Conservation (phyloP, 306 rosid species). For the Quercus rubra region DNA sequence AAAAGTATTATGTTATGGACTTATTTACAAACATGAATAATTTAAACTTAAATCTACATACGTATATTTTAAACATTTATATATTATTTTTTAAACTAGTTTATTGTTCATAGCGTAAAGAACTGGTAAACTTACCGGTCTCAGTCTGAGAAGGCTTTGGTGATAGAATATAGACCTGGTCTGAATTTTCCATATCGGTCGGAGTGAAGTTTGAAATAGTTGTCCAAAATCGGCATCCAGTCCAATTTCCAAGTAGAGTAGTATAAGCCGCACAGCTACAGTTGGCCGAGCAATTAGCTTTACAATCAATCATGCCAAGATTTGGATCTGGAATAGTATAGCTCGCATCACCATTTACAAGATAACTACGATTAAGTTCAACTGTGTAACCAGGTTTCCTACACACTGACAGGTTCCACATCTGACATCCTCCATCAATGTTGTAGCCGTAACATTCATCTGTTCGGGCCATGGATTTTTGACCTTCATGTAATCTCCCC, state of each 20-base stretch:
- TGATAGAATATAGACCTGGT: too few species aligned
- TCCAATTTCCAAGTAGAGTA: neutral
- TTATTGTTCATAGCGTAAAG: too few species aligned
- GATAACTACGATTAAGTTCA: neutral
- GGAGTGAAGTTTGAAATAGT: neutral
- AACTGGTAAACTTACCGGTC: too few species aligned
- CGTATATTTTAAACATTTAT: too few species aligned
- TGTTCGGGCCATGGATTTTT: neutral
- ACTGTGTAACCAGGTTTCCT: slow-evolving; percentile 5
- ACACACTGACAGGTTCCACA: slow-evolving; percentile 2
- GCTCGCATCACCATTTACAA: neutral
- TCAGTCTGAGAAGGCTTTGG: too few species aligned
- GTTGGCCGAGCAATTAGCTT: slow-evolving; percentile 6
- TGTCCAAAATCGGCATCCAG: neutral
- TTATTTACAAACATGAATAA: too few species aligned
- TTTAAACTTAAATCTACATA: too few species aligned
- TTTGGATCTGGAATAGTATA: too few species aligned
- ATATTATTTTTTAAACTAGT: too few species aligned
- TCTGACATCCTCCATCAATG: too few species aligned
- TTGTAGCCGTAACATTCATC: neutral
- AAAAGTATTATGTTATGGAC: too few species aligned
- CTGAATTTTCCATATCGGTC: too few species aligned
- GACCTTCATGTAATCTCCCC: slow-evolving; percentile 5
- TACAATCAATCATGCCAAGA: slow-evolving; percentile 9
- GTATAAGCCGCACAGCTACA: slow-evolving; percentile 15